Evolutionary conservation across 1,284 basidiomycete genomes (phyloP), one percentile per base, ranked within the genome.

Genomic region (Papiliotrema flavescens): DNA sequence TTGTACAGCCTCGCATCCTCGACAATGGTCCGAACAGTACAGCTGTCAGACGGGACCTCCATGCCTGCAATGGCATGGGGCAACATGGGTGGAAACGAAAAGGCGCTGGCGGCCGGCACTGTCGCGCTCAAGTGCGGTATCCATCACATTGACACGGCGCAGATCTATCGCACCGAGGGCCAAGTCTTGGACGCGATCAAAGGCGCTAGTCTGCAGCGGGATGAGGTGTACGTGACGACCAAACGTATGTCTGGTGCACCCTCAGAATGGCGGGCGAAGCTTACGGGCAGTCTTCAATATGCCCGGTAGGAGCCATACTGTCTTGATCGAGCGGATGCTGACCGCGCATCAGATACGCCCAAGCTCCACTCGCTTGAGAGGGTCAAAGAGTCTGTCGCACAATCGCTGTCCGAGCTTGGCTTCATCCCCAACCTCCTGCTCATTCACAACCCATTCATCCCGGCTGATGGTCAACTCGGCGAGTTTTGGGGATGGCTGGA

Each of bases 171-270:
- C 13, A 74, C 71, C 2, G 75, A 78, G 55, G 67, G 61, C 22
- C 74, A 79, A 54, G 70, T 78, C 2, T 76, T 73, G 1, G 67
- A 57, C 4, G 77, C 75, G 0, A 67, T 81, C 52, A 69, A 69
- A 53, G 69, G 74, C n/a, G 67, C 69, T 6, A 76, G 77, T 1
- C 60, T 80, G 47, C 67, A 71, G 55, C 65, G 78, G 34, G 70
- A 77, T 54, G 70, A 79, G 23, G 57, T 61, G 4, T 61, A 40
- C 17, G 39, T 61, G 4, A 59, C 57, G 8, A 56, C 54, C 11
- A 61, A 61, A 40, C 11, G 59, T 61, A 43, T 47, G 55, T 11
- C 28, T 5, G 11, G 28, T 32, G 28, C 28, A 5, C 28, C 11
- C 11, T 19, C 22, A 26, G 34, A 9, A 26, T 22, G 47, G 7